phyloP scores from a whole-genome alignment of 306 rosid genomes.

The Cicer chorassanicum region DNA sequence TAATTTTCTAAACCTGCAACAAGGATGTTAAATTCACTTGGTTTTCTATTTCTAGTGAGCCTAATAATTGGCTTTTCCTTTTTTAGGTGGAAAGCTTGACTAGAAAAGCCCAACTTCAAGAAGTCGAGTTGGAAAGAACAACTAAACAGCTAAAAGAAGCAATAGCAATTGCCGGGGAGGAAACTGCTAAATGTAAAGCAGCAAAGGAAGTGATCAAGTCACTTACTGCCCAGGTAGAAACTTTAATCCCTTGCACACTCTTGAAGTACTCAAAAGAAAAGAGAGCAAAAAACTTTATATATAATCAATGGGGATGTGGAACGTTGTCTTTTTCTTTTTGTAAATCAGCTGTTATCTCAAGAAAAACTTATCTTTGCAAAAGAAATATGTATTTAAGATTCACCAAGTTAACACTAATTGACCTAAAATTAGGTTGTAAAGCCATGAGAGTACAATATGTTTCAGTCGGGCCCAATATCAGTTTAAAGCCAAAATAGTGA shows the following conservation, averaged over 20 bases:
- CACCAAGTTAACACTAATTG: slow-evolving; percentile 5
- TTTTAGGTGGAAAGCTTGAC: slow-evolving; percentile 87
- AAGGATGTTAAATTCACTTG: slow-evolving; percentile 30
- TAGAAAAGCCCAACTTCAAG: slow-evolving; percentile 88
- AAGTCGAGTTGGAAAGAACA: slow-evolving; percentile 87
- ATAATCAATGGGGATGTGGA: not conserved
- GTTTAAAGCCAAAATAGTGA: slow-evolving; percentile 17
- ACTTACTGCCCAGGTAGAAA: slow-evolving; percentile 87
- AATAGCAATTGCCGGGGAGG: slow-evolving; percentile 84
- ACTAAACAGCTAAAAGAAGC: slow-evolving; percentile 95
- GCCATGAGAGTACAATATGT: not conserved
- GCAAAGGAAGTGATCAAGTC: slow-evolving; percentile 99
- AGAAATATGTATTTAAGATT: slow-evolving; percentile 3
- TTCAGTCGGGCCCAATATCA: slow-evolving; percentile 25
- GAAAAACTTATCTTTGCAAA: slow-evolving; percentile 13
- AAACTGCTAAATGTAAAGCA: slow-evolving; percentile 86
- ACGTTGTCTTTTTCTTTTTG: slow-evolving; percentile 23
- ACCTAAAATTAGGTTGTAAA: slow-evolving; percentile 1
- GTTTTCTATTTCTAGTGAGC: slow-evolving; percentile 42
- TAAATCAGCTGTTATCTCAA: slow-evolving; percentile 7
- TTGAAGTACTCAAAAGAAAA: slow-evolving; percentile 28
- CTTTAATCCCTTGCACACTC: slow-evolving; percentile 7
- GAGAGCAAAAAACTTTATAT: slow-evolving; percentile 8
- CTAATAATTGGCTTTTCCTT: slow-evolving; percentile 37
- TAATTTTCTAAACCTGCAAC: slow-evolving; percentile 1